Percentiles rank a stretch among this genome's conserved stretches.
Evolutionary conservation across 1,284 basidiomycete species (phyloP).

Genomic region (Heterobasidion annosum): DNA sequence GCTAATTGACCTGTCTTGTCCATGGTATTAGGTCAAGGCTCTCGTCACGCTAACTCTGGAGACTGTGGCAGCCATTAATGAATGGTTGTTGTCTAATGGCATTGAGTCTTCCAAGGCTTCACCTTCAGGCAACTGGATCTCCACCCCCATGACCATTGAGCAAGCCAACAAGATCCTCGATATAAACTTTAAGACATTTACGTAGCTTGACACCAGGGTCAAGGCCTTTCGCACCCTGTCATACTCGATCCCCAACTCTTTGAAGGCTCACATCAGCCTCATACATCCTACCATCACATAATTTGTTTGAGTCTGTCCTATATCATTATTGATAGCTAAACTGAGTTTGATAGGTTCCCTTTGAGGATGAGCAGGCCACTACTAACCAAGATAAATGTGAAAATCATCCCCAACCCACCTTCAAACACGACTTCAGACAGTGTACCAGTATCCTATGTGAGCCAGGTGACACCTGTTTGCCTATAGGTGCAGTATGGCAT

Average conservation of each 20-base stretch:
- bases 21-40: conserved; percentile 17
- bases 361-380: conserved; percentile 1
- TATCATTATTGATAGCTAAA: not conserved
- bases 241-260: conserved; percentile 21
- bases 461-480: conserved; percentile 18
- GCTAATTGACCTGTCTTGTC: not conserved
- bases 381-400: not conserved
- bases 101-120: conserved; percentile 15
- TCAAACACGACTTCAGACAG: not conserved
- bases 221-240: conserved; percentile 20
- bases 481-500: conserved; percentile 22
- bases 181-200: conserved; percentile 21
- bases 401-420: not conserved
- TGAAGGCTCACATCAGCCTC: conserved; percentile 15
- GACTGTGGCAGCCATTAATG: conserved; percentile 18
- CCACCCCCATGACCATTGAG: conserved; percentile 14
- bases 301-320: conserved; percentile 3
- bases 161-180: conserved; percentile 22
- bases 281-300: conserved; percentile 15
- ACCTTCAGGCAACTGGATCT: conserved; percentile 17
- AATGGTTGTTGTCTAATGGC: conserved; percentile 21
- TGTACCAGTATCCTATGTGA: conserved; percentile 13
- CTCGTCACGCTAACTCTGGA: conserved; percentile 24
- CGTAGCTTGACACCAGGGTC: conserved; percentile 17
- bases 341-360: not conserved